Base-by-base conservation (phyloP, 2,329 filamentous ascomycete species). In the Daldinia eschscholtzii region DNA sequence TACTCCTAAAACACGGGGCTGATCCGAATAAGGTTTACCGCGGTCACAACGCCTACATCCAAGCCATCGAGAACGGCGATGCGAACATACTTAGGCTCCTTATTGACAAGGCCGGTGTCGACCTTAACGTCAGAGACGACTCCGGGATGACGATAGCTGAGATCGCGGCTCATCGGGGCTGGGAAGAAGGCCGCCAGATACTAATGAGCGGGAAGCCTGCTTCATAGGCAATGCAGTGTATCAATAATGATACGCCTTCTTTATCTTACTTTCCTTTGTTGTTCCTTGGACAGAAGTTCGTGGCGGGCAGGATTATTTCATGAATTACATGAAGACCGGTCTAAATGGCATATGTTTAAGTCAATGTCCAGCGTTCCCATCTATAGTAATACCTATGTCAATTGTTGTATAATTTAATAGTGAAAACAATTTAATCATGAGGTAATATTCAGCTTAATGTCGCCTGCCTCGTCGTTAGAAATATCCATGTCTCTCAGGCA, bases 11-110 rank as follows among this genome's bases (percentile, higher is more conserved):
- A 10, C 83, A 86, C 67, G 90, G 90, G 9, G 90, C 88, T 1
- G 88, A 92, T 73, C 88, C 90, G 55, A 92, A 92, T 80, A 86
- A 87, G 77, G 81, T 90, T 68, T 91, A 91, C 78, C 85, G 89
- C 0, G 88, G 88, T 4, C 90, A 89, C 87, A 91, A 88, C 75
- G 88, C 84, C 18, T 83, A 91, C 61, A 87, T 91, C 79, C 88
- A 91, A 77, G 88, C 88, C 0, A 81, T 91, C 12, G 89, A 91
- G 79, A 88, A 89, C 73, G 88, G 89, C 15, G 87, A 91, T 68
- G 76, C 82, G 1, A 76, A 81, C 2, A 81, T 91, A 12, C 79
- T 91, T 42, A 82, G 79, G 53, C 76, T 90, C 20, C 77, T 91
- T 3, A 80, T 83, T 12, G 78, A 83, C 48, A 84, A 82, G 70